phyloP scores from a whole-genome alignment of 768 basidiomycete genomes.

The Tylopilus intermedius region DNA sequence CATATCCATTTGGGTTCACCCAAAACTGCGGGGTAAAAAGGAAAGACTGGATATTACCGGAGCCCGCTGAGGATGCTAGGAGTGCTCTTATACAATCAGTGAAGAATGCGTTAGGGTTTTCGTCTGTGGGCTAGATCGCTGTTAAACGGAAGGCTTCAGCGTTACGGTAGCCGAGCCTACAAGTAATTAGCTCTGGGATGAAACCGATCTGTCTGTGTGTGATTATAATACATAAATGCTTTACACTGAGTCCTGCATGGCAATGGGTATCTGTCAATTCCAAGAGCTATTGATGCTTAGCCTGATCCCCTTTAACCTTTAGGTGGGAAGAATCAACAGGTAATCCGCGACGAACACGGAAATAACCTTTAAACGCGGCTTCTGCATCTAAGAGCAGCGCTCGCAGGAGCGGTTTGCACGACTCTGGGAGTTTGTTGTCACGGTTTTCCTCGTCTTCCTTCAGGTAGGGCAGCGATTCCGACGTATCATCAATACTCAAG shows the following conservation, averaged over 20 bases:
- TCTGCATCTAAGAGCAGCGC: slow-evolving; percentile 16
- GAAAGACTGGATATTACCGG: too few species aligned
- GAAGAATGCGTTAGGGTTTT: too few species aligned
- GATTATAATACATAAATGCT: not conserved
- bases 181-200: not conserved
- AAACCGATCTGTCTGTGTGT: not conserved
- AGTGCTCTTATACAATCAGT: too few species aligned
- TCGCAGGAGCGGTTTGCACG: slow-evolving; percentile 1
- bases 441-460: not conserved
- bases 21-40: too few species aligned
- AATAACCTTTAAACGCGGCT: slow-evolving; percentile 16
- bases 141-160: too few species aligned
- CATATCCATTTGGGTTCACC: too few species aligned
- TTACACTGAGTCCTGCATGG: not conserved
- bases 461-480: not conserved
- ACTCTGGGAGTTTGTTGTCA: not conserved
- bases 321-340: not conserved
- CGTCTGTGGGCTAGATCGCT: too few species aligned
- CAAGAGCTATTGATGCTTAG: not conserved
- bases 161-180: too few species aligned
- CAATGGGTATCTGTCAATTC: not conserved
- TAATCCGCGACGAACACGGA: not conserved
- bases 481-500: not conserved
- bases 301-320: not conserved
- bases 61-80: too few species aligned